Base-by-base conservation (phyloP, 2,329 filamentous ascomycete species). In the Trichothecium roseum region DNA sequence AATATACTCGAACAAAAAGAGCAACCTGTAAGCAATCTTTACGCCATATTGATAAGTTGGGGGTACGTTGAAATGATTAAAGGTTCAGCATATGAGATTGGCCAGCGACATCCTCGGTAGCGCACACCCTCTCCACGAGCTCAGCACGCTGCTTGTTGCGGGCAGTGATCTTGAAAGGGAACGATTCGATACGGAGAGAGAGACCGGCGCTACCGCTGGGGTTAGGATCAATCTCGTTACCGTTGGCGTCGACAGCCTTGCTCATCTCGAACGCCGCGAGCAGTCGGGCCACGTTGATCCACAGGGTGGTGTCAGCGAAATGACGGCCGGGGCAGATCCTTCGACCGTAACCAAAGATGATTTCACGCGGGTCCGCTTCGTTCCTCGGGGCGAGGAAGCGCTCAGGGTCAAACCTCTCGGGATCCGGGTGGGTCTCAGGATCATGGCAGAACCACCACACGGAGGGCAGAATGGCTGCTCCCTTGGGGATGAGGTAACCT, bases 241-340 rank as follows among this genome's bases (percentile, higher is more conserved):
- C 55, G 0, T 56, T 57, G 28, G 57, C 49, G 27, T 57, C 53
- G 3, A 56, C 40, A 0, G 43, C 41, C 34, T 60, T 60, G 8
- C 29, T 39, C 7, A 68, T 51, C 5, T 55, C 51, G 37, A 69
- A 67, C 0, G 60, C 57, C 0, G 63, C 50, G 10, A 71, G 48
- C 0, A 54, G 48, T 30, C 62, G 60, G 2, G 54, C 62, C 17
- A 46, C 37, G 32, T 38, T 46, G 24, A 47, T 34, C 26, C 28
- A 49, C 4, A 49, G 15, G 14, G 37, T 38, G 6, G 33, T 36
- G 8, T 47, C 46, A 8, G 44, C 45, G 5, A 49, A 36, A 22
- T 41, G 37, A 12, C 44, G 37, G 1, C 46, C 46, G 1, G 46
- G 46, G 32, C 45, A 49, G n/a, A 41, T 33, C 9, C 46, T 39